phyloP scores from a whole-genome alignment of 306 rosid genomes.

The Malus asiatica region DNA sequence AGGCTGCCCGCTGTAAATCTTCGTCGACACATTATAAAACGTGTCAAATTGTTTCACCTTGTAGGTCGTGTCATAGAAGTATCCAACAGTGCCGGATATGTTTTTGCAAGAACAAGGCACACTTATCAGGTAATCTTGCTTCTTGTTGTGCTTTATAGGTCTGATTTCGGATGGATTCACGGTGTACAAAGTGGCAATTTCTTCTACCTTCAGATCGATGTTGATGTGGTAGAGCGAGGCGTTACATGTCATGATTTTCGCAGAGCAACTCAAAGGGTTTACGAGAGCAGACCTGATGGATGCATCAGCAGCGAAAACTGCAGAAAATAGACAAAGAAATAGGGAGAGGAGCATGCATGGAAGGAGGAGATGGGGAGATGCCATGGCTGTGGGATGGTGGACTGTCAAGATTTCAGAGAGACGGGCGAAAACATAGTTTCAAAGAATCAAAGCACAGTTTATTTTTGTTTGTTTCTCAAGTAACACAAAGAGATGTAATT shows the following conservation, averaged over 20 bases:
- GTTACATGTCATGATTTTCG: slow-evolving; percentile 35
- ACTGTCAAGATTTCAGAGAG: too few relatives aligned
- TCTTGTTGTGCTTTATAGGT: slow-evolving; percentile 12
- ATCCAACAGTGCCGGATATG: slow-evolving; percentile 27
- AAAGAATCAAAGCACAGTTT: neutral
- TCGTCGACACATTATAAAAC: slow-evolving; percentile 17
- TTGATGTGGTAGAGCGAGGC: slow-evolving; percentile 53
- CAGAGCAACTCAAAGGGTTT: slow-evolving; percentile 40
- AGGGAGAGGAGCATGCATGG: slow-evolving; percentile 26
- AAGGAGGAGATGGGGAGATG: slow-evolving; percentile 21
- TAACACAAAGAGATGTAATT: neutral
- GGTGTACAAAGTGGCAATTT: slow-evolving; percentile 41
- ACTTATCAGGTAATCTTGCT: slow-evolving; percentile 44
- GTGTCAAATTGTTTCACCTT: slow-evolving; percentile 24
- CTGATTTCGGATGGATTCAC: slow-evolving; percentile 36
- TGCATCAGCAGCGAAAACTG: neutral
- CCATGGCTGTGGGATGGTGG: slow-evolving; percentile 40
- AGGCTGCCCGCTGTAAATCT: slow-evolving; percentile 53
- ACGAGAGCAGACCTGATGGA: slow-evolving; percentile 11
- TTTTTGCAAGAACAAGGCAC: slow-evolving; percentile 63
- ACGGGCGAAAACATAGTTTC: neutral
- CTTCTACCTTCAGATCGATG: slow-evolving; percentile 1
- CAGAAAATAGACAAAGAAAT: slow-evolving; percentile 9
- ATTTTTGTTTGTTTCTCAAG: slow-evolving; percentile 19
- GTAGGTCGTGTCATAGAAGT: slow-evolving; percentile 51